Evolutionary conservation across 805 yeast genomes (phyloP).

Genomic region (Candida namnaoensis): DNA sequence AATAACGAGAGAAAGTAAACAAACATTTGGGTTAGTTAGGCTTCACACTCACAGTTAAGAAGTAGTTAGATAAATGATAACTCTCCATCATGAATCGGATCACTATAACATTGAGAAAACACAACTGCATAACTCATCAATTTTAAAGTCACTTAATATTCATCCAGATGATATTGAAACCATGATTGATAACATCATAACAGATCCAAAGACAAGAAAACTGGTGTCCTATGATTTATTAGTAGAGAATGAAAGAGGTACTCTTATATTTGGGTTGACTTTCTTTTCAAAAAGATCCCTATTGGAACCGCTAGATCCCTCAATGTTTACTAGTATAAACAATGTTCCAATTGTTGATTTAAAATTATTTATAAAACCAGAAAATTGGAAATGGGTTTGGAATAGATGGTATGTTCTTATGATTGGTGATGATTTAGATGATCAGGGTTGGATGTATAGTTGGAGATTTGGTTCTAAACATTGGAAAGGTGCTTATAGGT

Average conservation of each 20-base stretch:
- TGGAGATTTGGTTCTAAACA: conserved; percentile 32
- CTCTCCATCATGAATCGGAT: too few relatives aligned
- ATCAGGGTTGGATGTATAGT: conserved; percentile 78
- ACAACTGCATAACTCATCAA: background rate
- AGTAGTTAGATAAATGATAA: too few relatives aligned
- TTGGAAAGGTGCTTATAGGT: conserved; percentile 59
- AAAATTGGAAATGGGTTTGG: conserved; percentile 65
- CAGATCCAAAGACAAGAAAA: background rate
- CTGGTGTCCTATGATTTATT: conserved; percentile 26
- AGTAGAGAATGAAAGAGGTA: conserved; percentile 48
- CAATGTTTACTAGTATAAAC: conserved; percentile 21
- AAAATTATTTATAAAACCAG: conserved; percentile 35
- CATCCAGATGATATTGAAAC: background rate
- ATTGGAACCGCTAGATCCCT: conserved; percentile 41
- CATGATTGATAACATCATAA: background rate
- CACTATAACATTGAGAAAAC: too few relatives aligned
- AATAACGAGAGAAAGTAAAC: too few relatives aligned
- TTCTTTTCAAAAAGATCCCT: conserved; percentile 36
- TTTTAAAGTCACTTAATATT: too few relatives aligned
- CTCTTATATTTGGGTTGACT: conserved; percentile 42
- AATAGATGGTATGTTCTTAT: conserved; percentile 65
- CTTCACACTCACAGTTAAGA: too few relatives aligned
- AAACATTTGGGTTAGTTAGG: too few relatives aligned
- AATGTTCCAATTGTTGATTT: conserved; percentile 13
- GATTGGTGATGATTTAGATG: conserved; percentile 59